Base-by-base conservation (phyloP, 768 basidiomycete genomes). In the Phlegmacium glaucopus region DNA sequence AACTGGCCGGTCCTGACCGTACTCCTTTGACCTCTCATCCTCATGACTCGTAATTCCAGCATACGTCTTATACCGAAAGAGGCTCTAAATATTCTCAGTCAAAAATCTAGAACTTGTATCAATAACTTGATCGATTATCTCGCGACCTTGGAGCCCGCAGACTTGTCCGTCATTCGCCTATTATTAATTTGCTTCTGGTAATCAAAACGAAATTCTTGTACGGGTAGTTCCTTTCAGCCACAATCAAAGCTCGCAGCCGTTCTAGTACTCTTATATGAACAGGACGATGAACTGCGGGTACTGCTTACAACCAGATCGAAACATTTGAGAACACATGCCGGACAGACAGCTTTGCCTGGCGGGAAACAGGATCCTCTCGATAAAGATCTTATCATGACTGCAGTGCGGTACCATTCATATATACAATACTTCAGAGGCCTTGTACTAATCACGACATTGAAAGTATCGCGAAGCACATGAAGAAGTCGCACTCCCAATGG, bases 251-350 rank as follows among this genome's bases (percentile, higher is more conserved):
- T 82, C 10, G 90, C 83, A 4, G 88, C 88, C 7, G 90, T 94
- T 0, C 74, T 94, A 3, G 80, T 94, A 1, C 71, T 92, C 9
- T 67, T 95, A 1, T 94, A 82, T 52, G 87, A 94, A 61, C 67
- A 77, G n/a, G 74, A 69, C 4, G 85, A 79, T 13, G 64, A 76
- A 37, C 66, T 94, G 6, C 79, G 84, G 10, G 90, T 94, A 4
- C 70, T 94, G 16, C 69, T 95, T 45, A 95, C 93, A 1, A 95
- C 93, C 4, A 79, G 93, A 9, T 89, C 91, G 5, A 91, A 87
- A 62, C 60, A 69, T 2, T 72, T 91, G 9, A 71, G 87, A 25
- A 79, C 84, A 0, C 88, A 91, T 63, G 82, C 88, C 4, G 89
- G 87, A 13, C 83, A 91, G 60, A 90, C 88, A 4, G 59, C 61